Base-by-base conservation (phyloP, 352 stramenopile species). In the Aphanomyces cochlioides region DNA sequence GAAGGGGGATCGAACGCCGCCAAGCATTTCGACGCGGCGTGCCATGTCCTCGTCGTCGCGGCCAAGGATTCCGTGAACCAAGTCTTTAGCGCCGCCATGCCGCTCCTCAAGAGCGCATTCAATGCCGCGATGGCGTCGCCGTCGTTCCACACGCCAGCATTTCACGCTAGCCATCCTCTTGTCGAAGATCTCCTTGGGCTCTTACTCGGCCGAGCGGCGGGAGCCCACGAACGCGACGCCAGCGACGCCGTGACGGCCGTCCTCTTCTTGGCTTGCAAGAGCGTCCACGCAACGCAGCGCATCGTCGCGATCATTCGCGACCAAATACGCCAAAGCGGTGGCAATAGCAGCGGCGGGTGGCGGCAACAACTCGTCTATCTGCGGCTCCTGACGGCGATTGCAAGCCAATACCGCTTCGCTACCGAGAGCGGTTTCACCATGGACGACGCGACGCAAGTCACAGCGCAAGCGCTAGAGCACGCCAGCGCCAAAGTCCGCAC, bases 181-280 rank as follows among this genome's bases (percentile, higher is more conserved):
- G 79, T 92, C 57, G 74, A 75, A 13, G 75, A 79, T 21, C 85
- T 93, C 21, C 67, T 79, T 1, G 78, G 75, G 17, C 58, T 77
- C 5, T 58, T 92, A 3, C 63, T 92, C 28, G 68, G 69, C 0
- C 77, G 86, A 38, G 86, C 81, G 5, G 82, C 84, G 0, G 79
- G 76, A 1, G 88, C 82, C 7, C 92, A 92, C 61, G 82, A 94
- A 63, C 92, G 90, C 76, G 86, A 94, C 37, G 74, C 86, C 1
- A 91, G 84, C 19, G 84, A 94, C 63, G 84, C 84, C 0, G 82
- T 92, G 1, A 78, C 82, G 0, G 90, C 82, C 28, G 67, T 94
- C 21, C 74, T 94, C 0, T 94, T 90, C 47, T 74, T 94, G 53
- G 88, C 92, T 47, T 92, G 83, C 75, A 94, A 94, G 68, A 94